Percentiles rank a stretch among this genome's conserved stretches.
phyloP scores from a whole-genome alignment of 192 early-diverging fungal genomes.

The Phlyctochytrium arcticum region DNA sequence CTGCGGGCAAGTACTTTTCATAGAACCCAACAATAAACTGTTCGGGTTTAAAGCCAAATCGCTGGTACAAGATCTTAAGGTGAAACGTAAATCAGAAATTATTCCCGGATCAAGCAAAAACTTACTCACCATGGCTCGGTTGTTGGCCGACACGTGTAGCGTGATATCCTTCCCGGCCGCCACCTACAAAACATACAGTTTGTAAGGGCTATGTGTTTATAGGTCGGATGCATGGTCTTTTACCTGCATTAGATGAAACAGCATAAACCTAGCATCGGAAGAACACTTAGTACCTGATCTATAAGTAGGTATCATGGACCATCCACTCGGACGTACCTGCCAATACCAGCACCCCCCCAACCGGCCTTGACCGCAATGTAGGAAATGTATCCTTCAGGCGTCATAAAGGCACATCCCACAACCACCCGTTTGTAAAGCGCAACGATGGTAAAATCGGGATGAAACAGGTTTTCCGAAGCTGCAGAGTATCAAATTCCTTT shows the following conservation, averaged over 20 bases:
- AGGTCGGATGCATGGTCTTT: too few species aligned
- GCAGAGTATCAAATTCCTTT: too few species aligned
- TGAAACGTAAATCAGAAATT: background rate
- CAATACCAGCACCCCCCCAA: slow-evolving; percentile 83
- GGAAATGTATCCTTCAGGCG: slow-evolving; percentile 85
- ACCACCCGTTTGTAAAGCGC: slow-evolving; percentile 75
- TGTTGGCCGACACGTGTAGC: slow-evolving; percentile 89
- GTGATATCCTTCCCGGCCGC: slow-evolving; percentile 74
- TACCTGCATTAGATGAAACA: slow-evolving; percentile 79
- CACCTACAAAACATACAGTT: slow-evolving; percentile 23
- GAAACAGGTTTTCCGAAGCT: slow-evolving; percentile 77
- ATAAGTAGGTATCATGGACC: too few species aligned
- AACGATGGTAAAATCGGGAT: slow-evolving; percentile 81
- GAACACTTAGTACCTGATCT: slow-evolving; percentile 16
- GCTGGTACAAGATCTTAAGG: slow-evolving; percentile 76
- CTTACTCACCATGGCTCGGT: slow-evolving; percentile 76
- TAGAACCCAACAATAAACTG: slow-evolving; percentile 88
- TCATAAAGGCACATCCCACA: slow-evolving; percentile 88
- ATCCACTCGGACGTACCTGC: slow-evolving; percentile 47
- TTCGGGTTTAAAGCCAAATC: slow-evolving; percentile 92
- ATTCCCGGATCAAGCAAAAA: too few species aligned
- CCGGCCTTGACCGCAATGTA: slow-evolving; percentile 81
- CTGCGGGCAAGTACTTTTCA: slow-evolving; percentile 75
- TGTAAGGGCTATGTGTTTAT: too few species aligned
- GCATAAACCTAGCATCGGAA: slow-evolving; percentile 56